Base-by-base conservation (phyloP, 768 basidiomycete species). In the Lenzites betulinus region DNA sequence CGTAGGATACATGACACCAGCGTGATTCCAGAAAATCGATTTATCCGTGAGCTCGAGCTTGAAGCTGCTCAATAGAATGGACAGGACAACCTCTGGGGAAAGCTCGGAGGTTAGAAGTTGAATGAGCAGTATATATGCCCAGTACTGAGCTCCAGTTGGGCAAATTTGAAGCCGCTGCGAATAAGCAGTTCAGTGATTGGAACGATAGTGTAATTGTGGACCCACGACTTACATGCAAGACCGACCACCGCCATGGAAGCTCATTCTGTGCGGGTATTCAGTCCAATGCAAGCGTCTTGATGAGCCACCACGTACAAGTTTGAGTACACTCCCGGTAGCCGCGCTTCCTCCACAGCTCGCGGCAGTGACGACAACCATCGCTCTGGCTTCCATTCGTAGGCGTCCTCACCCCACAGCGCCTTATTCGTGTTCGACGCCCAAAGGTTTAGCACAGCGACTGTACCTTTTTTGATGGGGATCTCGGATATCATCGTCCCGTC, bases 341-440 rank as follows among this genome's bases (percentile, higher is more conserved):
- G 51, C 2, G 62, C 59, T 11, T 66, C 65, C 8, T 52, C 53
- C 16, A 64, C 33, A 25, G 38, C 28, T 1, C 42, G 22, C 12
- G 65, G 65, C 5, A 64, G 57, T 2, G 22, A 41, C 13, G 22
- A 4, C 6, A 33, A 11, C 30, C 30, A 33, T 33, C 30, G 30
- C 30, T 33, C 30, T 4, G 30, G 30, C 30, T 54, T 61, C 62
- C 63, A 66, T 25, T 66, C 60, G 28, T 38, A 70, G 7, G 81
- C 78, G 41, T 79, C 76, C 1, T 70, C 56, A 3, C 83, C 83
- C 78, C 81, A 84, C 25, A 60, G 33, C 1, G 42, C 58, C 33
- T 33, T 36, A 18, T 56, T 59, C 2, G 22, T 47, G 56, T 64
- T 64, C 25, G 56, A 49, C 4, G 44, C 62, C 1, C 18, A 33